Conservation (phyloP, 371 early-diverging fungal species). For the Apophysomyces trapeziformis region DNA sequence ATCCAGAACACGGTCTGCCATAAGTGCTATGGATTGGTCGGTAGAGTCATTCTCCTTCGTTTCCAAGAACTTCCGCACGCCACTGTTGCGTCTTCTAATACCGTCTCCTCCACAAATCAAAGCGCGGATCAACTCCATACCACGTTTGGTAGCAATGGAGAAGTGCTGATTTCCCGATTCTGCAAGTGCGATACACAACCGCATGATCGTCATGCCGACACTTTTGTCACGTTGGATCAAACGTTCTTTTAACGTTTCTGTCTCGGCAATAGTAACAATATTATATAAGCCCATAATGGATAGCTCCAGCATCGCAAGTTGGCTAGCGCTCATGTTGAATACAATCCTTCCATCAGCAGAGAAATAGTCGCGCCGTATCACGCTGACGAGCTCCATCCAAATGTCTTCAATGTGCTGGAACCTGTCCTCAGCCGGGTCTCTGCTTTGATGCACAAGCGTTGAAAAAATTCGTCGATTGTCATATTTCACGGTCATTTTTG, state of each 20-base stretch:
- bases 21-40: conserved; percentile 20
- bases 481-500: conserved; percentile 60
- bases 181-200: conserved; percentile 55
- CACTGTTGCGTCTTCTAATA: conserved; percentile 29
- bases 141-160: conserved; percentile 40
- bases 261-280: conserved; percentile 48
- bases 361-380: conserved; percentile 48
- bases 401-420: conserved; percentile 27
- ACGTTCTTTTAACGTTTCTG: conserved; percentile 41
- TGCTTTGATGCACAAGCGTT: conserved; percentile 31
- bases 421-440: conserved; percentile 14
- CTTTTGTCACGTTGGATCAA: conserved; percentile 42
- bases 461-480: conserved; percentile 57
- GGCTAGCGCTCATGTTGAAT: conserved; percentile 51
- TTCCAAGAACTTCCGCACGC: neutral
- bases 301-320: conserved; percentile 60
- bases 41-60: conserved; percentile 22
- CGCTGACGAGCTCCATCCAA: conserved; percentile 43
- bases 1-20: conserved; percentile 44
- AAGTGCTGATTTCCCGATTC: conserved; percentile 55
- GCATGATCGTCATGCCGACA: conserved; percentile 50
- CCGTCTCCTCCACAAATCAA: conserved; percentile 46
- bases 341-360: conserved; percentile 47
- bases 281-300: conserved; percentile 61
- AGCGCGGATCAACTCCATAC: conserved; percentile 47